phyloP scores from a whole-genome alignment of 257 asterid species.

The Solanum virginianum region DNA sequence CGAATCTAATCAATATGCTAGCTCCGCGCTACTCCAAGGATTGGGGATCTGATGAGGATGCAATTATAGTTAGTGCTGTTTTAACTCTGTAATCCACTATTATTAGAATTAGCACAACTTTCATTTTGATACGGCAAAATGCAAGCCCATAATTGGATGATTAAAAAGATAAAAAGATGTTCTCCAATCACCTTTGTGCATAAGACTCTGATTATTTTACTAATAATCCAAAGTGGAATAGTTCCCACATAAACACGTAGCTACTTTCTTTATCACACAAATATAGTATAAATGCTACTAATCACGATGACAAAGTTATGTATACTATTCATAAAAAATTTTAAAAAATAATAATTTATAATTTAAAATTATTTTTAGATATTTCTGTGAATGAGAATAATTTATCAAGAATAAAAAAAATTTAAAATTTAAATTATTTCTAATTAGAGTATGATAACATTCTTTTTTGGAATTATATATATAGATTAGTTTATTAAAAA shows the following conservation, averaged over 20 bases:
- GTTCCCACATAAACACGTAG: neutral
- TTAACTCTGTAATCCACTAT: neutral
- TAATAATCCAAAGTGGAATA: neutral
- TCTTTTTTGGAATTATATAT: too few relatives aligned
- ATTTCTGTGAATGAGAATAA: too few relatives aligned
- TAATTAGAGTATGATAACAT: too few relatives aligned
- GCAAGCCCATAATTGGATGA: neutral
- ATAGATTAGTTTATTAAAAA: too few relatives aligned
- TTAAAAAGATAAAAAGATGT: neutral
- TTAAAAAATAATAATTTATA: too few relatives aligned
- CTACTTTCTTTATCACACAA: neutral
- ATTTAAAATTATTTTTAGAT: too few relatives aligned
- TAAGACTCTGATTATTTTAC: neutral
- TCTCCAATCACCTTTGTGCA: neutral
- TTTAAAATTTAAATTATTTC: too few relatives aligned
- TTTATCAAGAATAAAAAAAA: too few relatives aligned
- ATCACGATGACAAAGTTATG: neutral
- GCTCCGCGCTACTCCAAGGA: neutral
- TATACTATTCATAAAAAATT: neutral
- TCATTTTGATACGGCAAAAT: neutral
- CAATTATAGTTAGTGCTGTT: neutral
- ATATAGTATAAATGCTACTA: neutral
- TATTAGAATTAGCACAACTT: neutral
- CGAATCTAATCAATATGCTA: too few relatives aligned
- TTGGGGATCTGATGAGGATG: neutral